Base-by-base conservation (phyloP, 495 filamentous ascomycete genomes). In the Choiromyces venosus region DNA sequence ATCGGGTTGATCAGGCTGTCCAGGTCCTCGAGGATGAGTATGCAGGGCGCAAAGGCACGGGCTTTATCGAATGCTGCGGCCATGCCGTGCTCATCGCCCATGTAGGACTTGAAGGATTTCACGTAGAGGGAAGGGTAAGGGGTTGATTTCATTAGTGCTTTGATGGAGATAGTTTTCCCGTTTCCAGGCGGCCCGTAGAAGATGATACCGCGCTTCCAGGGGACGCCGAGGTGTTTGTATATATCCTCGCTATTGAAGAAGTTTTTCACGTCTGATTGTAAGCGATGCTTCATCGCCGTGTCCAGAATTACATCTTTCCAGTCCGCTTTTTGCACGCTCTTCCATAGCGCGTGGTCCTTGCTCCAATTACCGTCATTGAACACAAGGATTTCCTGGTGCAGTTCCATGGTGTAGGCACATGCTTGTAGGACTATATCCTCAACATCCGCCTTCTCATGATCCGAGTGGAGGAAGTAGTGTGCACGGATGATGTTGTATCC, bases 251-350 rank as follows among this genome's bases (percentile, higher is more conserved):
- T 82, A 52, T 86, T 83, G 79, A 89, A 92, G 81, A 91, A 92
- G 64, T 84, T 84, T 36, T 84, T 79, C 21, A 90, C 86, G 80
- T 91, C 89, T 9, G 83, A 77, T 36, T 87, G 87, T 56, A 91
- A 84, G 19, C 83, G 81, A 66, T 84, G 83, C 82, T 91, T 92
- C 85, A 89, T 88, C 61, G 82, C 82, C 61, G 83, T 80, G 52
- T 90, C 87, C n/a, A 91, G 83, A 46, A 92, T 90, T 18, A 91
- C 89, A 70, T 87, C 85, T 5, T 88, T 86, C 89, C 89, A 91
- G 37, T 82, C 81, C 3, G 86, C 82, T 37, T 86, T 85, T 77
- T 85, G 82, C 40, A 91, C 83, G 71, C 85, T 86, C 46, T 86
- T 69, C 82, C 83, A 91, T 18, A 91, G 84, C 75, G 87, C 87